Evolutionary conservation across 768 basidiomycete genomes (phyloP), one percentile per base, ranked within the genome.

Genomic region (Holtermanniella nyarrowii): DNA sequence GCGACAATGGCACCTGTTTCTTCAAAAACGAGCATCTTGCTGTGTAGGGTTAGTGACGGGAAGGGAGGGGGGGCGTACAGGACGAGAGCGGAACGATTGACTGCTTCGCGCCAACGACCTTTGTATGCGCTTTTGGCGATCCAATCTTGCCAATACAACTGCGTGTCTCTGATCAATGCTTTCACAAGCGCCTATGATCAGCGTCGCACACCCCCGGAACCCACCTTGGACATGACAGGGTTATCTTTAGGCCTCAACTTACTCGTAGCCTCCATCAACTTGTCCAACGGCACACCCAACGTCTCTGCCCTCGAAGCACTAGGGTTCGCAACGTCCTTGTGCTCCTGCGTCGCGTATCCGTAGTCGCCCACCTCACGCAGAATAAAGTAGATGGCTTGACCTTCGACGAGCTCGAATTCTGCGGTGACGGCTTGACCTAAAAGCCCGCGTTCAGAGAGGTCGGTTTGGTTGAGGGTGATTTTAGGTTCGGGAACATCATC

Each of bases 21-120:
- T 66, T 93, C 90, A 62, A 80, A 96, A 42, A 90, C 89, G 55
- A 96, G 76, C 51, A 95, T 77, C 72, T 97, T 97, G 14, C 65
- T 67, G 27, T n/a, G 22, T 20, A 26, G 42, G n/a, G 20, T 27
- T 22, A 7, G 27, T 4, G 26, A 21, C 24, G 3, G 20, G 12
- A 13, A 24, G 16, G 12, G 5, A 2, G 4, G 46, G 14, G 3
- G 26, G 11, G 54, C 65, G 53, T 49, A 67, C 56, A 96, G 76
- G 0, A 89, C 87, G n/a, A 96, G 76, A 1, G 89, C 93, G 52
- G 87, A 89, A 21, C 91, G 80, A 63, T 88, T 81, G 4, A 97
- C 90, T 1, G 85, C 83, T 69, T 99, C 95, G 61, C 91, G 85
- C 95, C 95, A 99, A 14, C 88, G 80, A 0, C 93, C 95, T 13